These are phyloP conservation scores for Bimuria novae-zelandiae DNA, from an alignment of 2,329 filamentous ascomycete genomes.

Conservation along the genomic window DNA sequence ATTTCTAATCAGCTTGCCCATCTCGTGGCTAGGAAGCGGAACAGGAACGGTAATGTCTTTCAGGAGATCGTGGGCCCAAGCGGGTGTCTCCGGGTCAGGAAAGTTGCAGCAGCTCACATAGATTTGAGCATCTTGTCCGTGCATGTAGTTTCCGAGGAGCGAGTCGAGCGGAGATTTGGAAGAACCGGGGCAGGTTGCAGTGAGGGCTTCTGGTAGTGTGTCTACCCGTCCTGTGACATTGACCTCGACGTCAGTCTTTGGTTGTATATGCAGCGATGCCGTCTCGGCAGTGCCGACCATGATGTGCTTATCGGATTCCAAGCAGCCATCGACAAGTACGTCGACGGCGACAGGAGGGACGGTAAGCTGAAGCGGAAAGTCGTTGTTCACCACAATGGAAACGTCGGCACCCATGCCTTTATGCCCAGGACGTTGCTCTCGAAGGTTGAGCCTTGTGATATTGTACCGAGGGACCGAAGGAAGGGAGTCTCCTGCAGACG, in stretches of 20 bases:
- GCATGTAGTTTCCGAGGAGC: constrained; percentile 79
- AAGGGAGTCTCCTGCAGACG: constrained; percentile 60
- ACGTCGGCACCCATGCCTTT: constrained; percentile 80
- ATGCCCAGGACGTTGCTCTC: constrained; percentile 65
- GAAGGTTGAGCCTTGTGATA: constrained; percentile 78
- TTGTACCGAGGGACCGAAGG: constrained; percentile 81
- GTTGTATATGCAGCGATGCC: constrained; percentile 66
- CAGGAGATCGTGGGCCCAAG: constrained; percentile 81
- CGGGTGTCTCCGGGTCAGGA: constrained; percentile 69
- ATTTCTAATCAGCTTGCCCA: constrained; percentile 83
- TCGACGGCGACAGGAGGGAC: constrained; percentile 83
- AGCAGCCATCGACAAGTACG: constrained; percentile 82
- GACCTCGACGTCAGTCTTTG: constrained; percentile 69
- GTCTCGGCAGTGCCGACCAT: constrained; percentile 77
- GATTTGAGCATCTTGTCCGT: constrained; percentile 76
- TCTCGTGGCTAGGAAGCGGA: constrained; percentile 78
- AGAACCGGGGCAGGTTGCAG: constrained; percentile 73
- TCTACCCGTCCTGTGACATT: constrained; percentile 73
- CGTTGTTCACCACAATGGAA: constrained; percentile 71
- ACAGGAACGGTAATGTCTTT: constrained; percentile 82
- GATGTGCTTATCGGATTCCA: constrained; percentile 72
- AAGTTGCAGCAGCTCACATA: constrained; percentile 80
- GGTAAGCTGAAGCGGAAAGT: constrained; percentile 75
- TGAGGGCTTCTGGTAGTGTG: constrained; percentile 74
- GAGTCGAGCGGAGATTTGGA: constrained; percentile 82